Conservation (phyloP, 805 yeast species). For the Hanseniaspora vineae region DNA sequence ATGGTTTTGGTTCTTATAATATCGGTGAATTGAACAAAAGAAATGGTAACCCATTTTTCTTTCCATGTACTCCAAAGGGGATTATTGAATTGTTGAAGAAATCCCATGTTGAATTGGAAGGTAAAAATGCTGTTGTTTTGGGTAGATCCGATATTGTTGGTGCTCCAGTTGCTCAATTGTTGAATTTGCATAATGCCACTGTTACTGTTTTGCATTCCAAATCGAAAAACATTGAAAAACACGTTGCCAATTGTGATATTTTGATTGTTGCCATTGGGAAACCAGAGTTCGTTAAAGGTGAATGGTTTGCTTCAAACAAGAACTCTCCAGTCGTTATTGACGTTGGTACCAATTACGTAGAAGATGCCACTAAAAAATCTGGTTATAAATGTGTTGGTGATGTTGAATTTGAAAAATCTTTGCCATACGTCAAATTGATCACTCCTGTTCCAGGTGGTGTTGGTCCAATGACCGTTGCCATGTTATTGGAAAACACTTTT, state of each 20-base stretch:
- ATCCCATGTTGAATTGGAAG: slow-evolving; percentile 54
- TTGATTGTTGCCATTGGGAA: slow-evolving; percentile 72
- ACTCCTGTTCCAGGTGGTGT: slow-evolving; percentile 94
- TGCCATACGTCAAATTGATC: slow-evolving; percentile 29
- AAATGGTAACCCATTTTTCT: slow-evolving; percentile 69
- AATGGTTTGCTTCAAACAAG: slow-evolving; percentile 43
- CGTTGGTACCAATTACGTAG: slow-evolving; percentile 70
- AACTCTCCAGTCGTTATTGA: slow-evolving; percentile 59
- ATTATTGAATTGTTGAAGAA: slow-evolving; percentile 67
- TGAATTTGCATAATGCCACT: slow-evolving; percentile 63
- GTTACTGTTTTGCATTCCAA: slow-evolving; percentile 79
- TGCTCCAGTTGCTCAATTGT: slow-evolving; percentile 75
- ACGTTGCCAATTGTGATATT: slow-evolving; percentile 63
- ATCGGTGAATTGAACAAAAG: slow-evolving; percentile 84
- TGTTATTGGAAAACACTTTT: slow-evolving; percentile 60
- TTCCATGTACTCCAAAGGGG: slow-evolving; percentile 95
- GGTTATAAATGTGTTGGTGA: slow-evolving; percentile 71
- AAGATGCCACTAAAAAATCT: slow-evolving; percentile 50
- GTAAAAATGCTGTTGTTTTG: slow-evolving; percentile 78
- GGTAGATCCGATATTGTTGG: slow-evolving; percentile 97
- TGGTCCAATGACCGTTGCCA: slow-evolving; percentile 87
- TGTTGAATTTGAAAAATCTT: slow-evolving; percentile 42
- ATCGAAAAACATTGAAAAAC: slow-evolving; percentile 45
- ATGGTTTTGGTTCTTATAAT: slow-evolving; percentile 83
- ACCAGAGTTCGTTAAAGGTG: slow-evolving; percentile 58